phyloP scores from a whole-genome alignment of 2,329 filamentous ascomycete genomes.

The Cladosporium austrohemisphaericum region DNA sequence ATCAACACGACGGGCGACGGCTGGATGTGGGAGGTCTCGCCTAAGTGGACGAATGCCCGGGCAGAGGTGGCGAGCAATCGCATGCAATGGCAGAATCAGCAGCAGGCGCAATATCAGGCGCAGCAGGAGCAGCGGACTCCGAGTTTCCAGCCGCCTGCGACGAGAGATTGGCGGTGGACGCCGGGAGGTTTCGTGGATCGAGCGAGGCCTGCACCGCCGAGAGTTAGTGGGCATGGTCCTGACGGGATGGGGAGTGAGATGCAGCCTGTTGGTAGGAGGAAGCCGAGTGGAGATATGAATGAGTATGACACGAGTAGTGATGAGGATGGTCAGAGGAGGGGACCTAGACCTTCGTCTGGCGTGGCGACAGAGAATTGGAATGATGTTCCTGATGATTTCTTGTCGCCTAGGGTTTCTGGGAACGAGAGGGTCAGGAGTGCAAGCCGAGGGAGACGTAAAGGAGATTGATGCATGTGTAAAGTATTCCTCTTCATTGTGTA shows the following conservation, averaged over 20 bases:
- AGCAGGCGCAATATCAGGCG: not conserved
- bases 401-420: constrained; percentile 26
- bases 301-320: constrained; percentile 33
- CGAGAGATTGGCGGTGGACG: constrained; percentile 25
- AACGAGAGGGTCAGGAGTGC: constrained; percentile 25
- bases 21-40: constrained; percentile 87
- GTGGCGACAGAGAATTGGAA: constrained; percentile 44
- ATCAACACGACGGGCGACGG: constrained; percentile 86
- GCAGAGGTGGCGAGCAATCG: constrained; percentile 41
- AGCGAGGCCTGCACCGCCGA: constrained; percentile 14
- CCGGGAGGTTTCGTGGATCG: constrained; percentile 37
- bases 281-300: constrained; percentile 19
- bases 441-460: constrained; percentile 30
- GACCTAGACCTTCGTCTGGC: not conserved
- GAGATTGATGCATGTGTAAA: constrained; percentile 22
- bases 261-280: constrained; percentile 38
- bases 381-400: constrained; percentile 46
- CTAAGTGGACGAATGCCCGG: constrained; percentile 69
- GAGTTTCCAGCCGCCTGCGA: constrained; percentile 10
- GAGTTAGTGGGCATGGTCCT: constrained; percentile 14
- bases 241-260: constrained; percentile 36
- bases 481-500: constrained; percentile 5
- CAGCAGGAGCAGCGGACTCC: constrained; percentile 6
- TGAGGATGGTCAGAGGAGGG: constrained; percentile 28
- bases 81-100: constrained; percentile 27